These are phyloP conservation scores for Allantophomopsis cytisporea DNA, from an alignment of 2,329 filamentous ascomycete species.

Conservation along the genomic window DNA sequence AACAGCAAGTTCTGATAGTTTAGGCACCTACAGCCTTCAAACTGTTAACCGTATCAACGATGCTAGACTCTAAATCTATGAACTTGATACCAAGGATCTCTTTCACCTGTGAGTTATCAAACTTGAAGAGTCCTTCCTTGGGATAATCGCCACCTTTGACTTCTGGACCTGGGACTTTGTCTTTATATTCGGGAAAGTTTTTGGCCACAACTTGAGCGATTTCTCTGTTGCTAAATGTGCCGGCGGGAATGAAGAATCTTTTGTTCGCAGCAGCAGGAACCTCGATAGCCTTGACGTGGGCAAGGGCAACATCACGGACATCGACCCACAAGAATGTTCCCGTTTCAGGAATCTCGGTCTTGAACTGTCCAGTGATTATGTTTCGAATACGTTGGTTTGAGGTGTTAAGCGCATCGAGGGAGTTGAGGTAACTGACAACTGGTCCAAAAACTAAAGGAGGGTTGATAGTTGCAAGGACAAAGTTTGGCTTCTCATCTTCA, in stretches of 20 bases:
- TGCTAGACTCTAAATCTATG: constrained; percentile 38
- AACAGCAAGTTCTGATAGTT: too few relatives aligned
- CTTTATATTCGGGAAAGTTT: constrained; percentile 37
- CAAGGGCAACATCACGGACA: constrained; percentile 45
- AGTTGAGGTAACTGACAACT: constrained; percentile 47
- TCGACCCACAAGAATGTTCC: constrained; percentile 46
- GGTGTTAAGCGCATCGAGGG: constrained; percentile 53
- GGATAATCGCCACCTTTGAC: constrained; percentile 21
- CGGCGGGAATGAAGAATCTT: constrained; percentile 49
- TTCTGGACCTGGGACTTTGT: constrained; percentile 27
- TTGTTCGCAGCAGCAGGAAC: constrained; percentile 41
- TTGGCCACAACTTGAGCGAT: constrained; percentile 40
- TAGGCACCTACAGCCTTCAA: constrained; percentile 15
- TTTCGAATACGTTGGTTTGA: constrained; percentile 56
- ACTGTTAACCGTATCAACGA: constrained; percentile 41
- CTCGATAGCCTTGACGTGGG: constrained; percentile 46
- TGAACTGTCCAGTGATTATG: constrained; percentile 47
- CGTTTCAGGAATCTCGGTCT: constrained; percentile 40
- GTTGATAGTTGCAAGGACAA: constrained; percentile 47
- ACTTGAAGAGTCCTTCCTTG: constrained; percentile 31
- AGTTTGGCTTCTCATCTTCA: constrained; percentile 36
- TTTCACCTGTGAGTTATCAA: constrained; percentile 39
- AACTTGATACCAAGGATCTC: constrained; percentile 47
- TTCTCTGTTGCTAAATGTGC: constrained; percentile 45
- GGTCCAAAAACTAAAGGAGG: constrained; percentile 51